Evolutionary conservation across 2,329 filamentous ascomycete species (phyloP), one percentile per base, ranked within the genome.

Genomic region (Cladorrhinum sp.): DNA sequence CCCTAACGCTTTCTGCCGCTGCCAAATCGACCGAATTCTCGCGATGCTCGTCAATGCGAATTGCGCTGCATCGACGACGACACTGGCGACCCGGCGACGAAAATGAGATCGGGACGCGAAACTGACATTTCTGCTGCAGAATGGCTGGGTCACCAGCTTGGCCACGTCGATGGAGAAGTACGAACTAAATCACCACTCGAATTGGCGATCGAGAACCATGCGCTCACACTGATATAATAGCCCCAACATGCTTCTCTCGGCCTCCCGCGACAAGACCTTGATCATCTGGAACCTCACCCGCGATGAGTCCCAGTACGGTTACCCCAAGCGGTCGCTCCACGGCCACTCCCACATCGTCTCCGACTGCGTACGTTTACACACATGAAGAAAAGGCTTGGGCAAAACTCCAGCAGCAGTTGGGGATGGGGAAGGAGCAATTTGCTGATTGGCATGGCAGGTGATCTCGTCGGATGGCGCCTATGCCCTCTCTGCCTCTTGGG

Each of bases 211-310:
- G 63, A 67, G 63, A 54, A 64, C 18, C 60, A 59, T 64, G 57
- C 62, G 71, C 70, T 68, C 64, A 70, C 66, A 65, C 60, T 67
- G 61, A 54, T 38, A 55, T 50, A 63, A 65, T 72, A 86, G 92
- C 90, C 95, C 95, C 77, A 98, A 99, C 87, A 98, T 99, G 93
- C 93, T 99, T 79, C 88, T 99, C 75, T 99, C 95, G 72, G 93
- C 85, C 76, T 92, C 87, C 78, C 92, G 95, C 83, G 95, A 99
- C 87, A 97, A 98, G 90, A 91, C 91, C 72, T 85, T 99, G 79
- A 99, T 99, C 85, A 96, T 99, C 88, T 99, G 95, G 95, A 96
- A 97, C 87, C 87, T 99, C 76, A 98, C 95, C 81, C 93, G 95
- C 82, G 93, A 98, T 81, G 95, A 98, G 84, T 88, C 88, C 78